Conservation (phyloP, 1,139 yeast genomes). For the Hyphopichia pseudoburtonii region DNA sequence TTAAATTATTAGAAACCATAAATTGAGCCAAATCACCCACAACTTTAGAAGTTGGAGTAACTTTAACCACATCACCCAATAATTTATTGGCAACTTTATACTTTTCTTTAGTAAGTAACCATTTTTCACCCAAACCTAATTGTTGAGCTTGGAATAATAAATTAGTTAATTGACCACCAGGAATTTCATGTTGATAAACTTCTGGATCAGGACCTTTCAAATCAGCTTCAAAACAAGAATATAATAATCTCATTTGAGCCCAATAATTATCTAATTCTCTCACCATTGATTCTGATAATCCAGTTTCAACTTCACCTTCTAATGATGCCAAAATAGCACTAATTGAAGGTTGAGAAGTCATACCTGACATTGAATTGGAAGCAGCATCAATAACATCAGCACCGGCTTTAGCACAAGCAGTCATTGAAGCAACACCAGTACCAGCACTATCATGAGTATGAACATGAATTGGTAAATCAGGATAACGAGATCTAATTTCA, state of each 20-base stretch:
- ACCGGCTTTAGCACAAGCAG: slow-evolving; percentile 91
- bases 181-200: slow-evolving; percentile 96
- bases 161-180: slow-evolving; percentile 99
- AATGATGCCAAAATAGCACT: slow-evolving; percentile 89
- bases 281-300: slow-evolving; percentile 64
- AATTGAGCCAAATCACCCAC: slow-evolving; percentile 99
- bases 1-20: slow-evolving; percentile 93
- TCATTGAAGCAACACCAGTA: slow-evolving; percentile 97
- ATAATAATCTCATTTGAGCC: slow-evolving; percentile 97
- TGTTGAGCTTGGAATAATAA: slow-evolving; percentile 98
- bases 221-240: slow-evolving; percentile 97
- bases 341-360: slow-evolving; percentile 97
- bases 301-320: slow-evolving; percentile 82
- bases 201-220: slow-evolving; percentile 99
- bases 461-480: slow-evolving; percentile 93
- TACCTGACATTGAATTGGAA: slow-evolving; percentile 94
- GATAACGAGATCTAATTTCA: slow-evolving; percentile 80
- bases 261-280: slow-evolving; percentile 90
- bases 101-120: slow-evolving; percentile 94
- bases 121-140: slow-evolving; percentile 92
- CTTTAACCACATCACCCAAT: slow-evolving; percentile 95
- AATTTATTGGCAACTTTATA: slow-evolving; percentile 86
- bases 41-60: slow-evolving; percentile 97
- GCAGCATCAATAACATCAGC: slow-evolving; percentile 99
- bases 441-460: slow-evolving; percentile 99